These are phyloP conservation scores for Debaryomyces nepalensis DNA, from an alignment of 1,139 yeast genomes.

Conservation along the genomic window DNA sequence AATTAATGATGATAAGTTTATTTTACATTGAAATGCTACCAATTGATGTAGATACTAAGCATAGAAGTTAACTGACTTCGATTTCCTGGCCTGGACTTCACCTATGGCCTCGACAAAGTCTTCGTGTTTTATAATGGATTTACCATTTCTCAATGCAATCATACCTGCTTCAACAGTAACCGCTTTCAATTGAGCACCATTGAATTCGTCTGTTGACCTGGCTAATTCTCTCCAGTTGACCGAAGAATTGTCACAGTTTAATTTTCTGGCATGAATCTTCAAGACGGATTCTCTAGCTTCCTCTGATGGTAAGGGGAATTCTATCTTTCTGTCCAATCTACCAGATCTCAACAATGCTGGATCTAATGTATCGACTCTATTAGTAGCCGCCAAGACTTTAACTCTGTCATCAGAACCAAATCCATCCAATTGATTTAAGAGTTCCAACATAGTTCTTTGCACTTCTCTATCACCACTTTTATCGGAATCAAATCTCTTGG, in stretches of 20 bases:
- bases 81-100: conserved; percentile 97
- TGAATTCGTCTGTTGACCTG: conserved; percentile 95
- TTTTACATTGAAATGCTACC: conserved; percentile 4
- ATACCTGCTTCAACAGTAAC: conserved; percentile 99
- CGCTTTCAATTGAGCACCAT: conserved; percentile 98
- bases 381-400: conserved; percentile 96
- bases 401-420: conserved; percentile 98
- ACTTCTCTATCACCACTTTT: conserved; percentile 98
- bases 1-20: conserved; percentile 11
- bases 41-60: conserved; percentile 43
- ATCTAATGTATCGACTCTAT: conserved; percentile 95
- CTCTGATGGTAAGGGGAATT: conserved; percentile 95
- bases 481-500: conserved; percentile 96
- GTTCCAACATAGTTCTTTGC: conserved; percentile 98
- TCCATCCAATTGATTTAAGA: conserved; percentile 95
- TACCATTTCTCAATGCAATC: conserved; percentile 97
- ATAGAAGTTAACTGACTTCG: conserved; percentile 92
- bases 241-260: conserved; percentile 84
- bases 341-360: conserved; percentile 98
- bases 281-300: conserved; percentile 96
- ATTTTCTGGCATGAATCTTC: conserved; percentile 95
- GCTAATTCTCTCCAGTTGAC: conserved; percentile 99
- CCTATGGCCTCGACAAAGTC: conserved; percentile 98
- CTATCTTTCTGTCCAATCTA: conserved; percentile 95
- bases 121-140: conserved; percentile 89